Base-by-base conservation (phyloP, 495 filamentous ascomycete species). In the Echria macrotheca region DNA sequence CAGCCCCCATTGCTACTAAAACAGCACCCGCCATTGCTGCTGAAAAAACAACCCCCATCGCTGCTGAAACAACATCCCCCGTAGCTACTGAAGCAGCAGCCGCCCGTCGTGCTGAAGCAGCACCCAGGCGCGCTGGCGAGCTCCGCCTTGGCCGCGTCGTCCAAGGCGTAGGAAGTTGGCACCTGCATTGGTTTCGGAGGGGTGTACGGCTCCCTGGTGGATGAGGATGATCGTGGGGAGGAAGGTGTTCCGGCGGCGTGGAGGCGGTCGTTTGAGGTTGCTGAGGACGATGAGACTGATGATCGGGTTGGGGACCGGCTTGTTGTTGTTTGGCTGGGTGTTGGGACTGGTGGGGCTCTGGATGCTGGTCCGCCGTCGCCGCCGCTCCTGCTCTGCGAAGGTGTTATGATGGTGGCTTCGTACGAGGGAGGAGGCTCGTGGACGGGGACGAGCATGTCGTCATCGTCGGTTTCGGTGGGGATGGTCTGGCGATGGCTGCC, bases 1-100 rank as follows among this genome's bases (percentile, higher is more conserved):
- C 60, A 60, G 17, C 43, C 60, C 5, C 31, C 45, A 12, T 41
- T 11, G 21, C 48, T 45, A 4, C 44, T 46, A 31, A 47, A 63
- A 32, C 46, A 63, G 46, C 52, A 61, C 19, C 52, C 59, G 2
- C 50, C 53, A 8, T 24, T 33, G 15, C 35, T 14, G 23, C 17
- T 38, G 36, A 50, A 55, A 36, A 45, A 52, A 28, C 51, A 56
- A 15, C 48, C 56, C 6, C 49, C 49, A 2, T 21, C 37, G 9
- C 32, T 29, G 28, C 48, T 52, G 41, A 38, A 55, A 35, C 48
- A 56, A 37, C 46, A 54, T 2, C 53, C 53, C 2, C 47, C 47
- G 18, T 15, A 24, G 15, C 36, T 31, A 39, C 47, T 50, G 38
- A 43, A 50, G 14, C 40, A 44, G 31, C 49, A 44, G 1, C 49